Percentiles rank a stretch among this genome's conserved stretches.
Evolutionary conservation across 306 rosid genomes (phyloP).

Genomic region (Benincasa hispida): DNA sequence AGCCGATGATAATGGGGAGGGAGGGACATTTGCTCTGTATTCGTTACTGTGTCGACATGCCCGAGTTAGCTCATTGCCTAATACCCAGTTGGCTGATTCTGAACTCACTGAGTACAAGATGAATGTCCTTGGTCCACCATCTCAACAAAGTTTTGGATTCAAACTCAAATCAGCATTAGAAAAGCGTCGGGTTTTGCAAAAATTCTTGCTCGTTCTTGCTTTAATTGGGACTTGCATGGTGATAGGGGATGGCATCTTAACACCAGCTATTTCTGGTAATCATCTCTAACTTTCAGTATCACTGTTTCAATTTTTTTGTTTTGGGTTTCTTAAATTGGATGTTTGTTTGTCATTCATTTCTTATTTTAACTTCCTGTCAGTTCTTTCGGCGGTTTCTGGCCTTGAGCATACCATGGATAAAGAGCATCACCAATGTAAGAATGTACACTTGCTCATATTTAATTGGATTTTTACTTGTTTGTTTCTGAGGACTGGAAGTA

Average conservation of each 20-base stretch:
- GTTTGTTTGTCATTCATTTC: conserved; percentile 7
- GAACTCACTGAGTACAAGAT: conserved; percentile 58
- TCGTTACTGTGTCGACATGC: conserved; percentile 84
- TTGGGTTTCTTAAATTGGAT: conserved; percentile 2
- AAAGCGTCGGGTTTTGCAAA: conserved; percentile 63
- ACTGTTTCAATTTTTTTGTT: neutral
- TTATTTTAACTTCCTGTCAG: conserved; percentile 36
- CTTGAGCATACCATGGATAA: conserved; percentile 71
- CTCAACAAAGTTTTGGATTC: conserved; percentile 24
- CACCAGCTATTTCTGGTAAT: conserved; percentile 88
- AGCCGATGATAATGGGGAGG: conserved; percentile 95
- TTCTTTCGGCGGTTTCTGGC: conserved; percentile 95
- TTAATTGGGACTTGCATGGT: conserved; percentile 95
- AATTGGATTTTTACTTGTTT: conserved; percentile 4
- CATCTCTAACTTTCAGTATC: neutral
- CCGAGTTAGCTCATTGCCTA: conserved; percentile 57
- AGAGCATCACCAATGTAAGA: conserved; percentile 70
- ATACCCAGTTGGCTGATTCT: conserved; percentile 60
- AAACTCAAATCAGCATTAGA: conserved; percentile 45
- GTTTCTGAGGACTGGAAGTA: conserved; percentile 1
- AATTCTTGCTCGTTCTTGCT: conserved; percentile 66
- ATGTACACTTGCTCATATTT: neutral
- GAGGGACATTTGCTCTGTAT: conserved; percentile 93
- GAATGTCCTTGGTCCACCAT: conserved; percentile 7
- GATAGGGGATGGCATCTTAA: conserved; percentile 89